These are phyloP conservation scores for Cadophora gregata DNA, from an alignment of 2,329 filamentous ascomycete genomes.

Conservation along the genomic window DNA sequence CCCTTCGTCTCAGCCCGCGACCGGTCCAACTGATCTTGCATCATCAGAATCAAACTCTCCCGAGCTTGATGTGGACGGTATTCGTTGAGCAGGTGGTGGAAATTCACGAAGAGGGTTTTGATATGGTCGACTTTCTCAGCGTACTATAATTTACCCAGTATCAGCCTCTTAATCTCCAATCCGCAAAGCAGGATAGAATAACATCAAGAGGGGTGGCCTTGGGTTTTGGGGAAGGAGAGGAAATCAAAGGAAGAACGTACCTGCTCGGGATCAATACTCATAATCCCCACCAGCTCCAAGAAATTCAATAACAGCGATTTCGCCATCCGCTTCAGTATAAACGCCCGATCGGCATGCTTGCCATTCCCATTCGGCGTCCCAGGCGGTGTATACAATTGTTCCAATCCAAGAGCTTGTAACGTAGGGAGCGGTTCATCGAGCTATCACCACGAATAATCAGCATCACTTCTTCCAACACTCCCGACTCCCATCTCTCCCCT, in stretches of 20 bases:
- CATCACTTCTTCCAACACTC: not conserved
- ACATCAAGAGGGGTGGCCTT: too few species aligned
- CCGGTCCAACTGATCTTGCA: constrained; percentile 82
- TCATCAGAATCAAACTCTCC: constrained; percentile 83
- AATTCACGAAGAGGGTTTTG: constrained; percentile 83
- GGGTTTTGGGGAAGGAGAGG: constrained; percentile 1
- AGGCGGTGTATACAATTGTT: constrained; percentile 64
- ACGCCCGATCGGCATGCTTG: constrained; percentile 66
- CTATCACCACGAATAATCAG: constrained; percentile 43
- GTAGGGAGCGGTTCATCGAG: constrained; percentile 67
- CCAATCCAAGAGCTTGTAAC: constrained; percentile 73
- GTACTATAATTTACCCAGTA: constrained; percentile 51
- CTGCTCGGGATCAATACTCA: constrained; percentile 68
- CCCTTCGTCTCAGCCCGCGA: constrained; percentile 75
- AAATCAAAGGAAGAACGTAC: constrained; percentile 42
- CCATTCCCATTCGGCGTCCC: constrained; percentile 46
- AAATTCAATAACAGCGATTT: constrained; percentile 90
- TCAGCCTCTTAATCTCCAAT: not conserved
- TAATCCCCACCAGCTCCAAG: constrained; percentile 77
- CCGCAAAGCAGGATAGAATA: too few species aligned
- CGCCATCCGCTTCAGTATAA: constrained; percentile 76
- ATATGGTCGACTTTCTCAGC: constrained; percentile 78
- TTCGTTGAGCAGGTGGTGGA: constrained; percentile 92
- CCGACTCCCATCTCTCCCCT: too few species aligned
- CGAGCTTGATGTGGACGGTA: constrained; percentile 92